A percentile compares a stretch with the other conserved stretches of the same genome.
Conservation (phyloP, 805 yeast genomes). For the Yarrowia sp. region DNA sequence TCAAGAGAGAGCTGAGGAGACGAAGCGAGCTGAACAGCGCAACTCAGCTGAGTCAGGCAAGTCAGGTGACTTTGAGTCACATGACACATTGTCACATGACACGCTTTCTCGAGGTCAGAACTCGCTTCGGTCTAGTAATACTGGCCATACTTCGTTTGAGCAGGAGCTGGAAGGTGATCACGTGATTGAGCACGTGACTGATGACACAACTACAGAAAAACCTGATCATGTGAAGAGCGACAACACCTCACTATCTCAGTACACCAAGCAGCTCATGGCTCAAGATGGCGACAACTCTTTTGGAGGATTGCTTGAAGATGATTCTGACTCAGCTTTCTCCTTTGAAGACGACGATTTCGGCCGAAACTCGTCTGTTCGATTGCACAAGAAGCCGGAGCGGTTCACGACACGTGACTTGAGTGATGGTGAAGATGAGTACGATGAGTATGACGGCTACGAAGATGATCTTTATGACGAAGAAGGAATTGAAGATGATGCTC, state of each 20-base stretch:
- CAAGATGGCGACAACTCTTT: neutral
- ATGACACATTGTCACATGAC: conserved; percentile 7
- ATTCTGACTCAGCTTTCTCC: conserved; percentile 20
- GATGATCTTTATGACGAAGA: conserved; percentile 11
- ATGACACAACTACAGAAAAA: too few species aligned
- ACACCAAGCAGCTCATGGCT: conserved; percentile 13
- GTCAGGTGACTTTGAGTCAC: conserved; percentile 1
- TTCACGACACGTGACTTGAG: conserved; percentile 1
- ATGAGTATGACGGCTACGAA: neutral
- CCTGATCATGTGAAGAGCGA: neutral
- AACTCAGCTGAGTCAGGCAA: neutral
- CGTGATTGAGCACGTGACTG: neutral
- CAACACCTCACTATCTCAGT: neutral
- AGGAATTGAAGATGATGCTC: conserved; percentile 11
- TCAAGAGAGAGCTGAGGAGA: neutral
- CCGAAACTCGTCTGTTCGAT: conserved; percentile 35
- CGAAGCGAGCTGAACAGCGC: neutral
- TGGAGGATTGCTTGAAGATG: conserved; percentile 3
- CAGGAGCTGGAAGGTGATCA: neutral
- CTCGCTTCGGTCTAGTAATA: conserved; percentile 7
- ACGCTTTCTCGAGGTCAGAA: conserved; percentile 16
- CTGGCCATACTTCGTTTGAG: conserved; percentile 29
- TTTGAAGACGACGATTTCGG: conserved; percentile 38
- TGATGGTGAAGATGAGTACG: conserved; percentile 15
- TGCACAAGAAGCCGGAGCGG: conserved; percentile 29